A percentile compares a stretch with the other conserved stretches of the same genome.
Evolutionary conservation across 129 eudicot species (phyloP).

Genomic region (Mikania micrantha): DNA sequence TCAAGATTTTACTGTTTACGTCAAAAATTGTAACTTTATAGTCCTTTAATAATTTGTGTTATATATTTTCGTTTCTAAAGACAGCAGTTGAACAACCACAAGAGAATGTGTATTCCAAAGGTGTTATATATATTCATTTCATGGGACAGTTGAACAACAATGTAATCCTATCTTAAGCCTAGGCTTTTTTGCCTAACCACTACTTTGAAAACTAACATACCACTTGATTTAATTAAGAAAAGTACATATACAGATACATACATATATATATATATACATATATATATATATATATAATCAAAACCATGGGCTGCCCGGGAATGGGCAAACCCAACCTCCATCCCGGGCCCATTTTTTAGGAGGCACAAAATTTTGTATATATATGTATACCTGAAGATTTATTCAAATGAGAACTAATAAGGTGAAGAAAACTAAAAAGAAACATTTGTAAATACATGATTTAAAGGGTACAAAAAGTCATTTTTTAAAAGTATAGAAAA

Average conservation of each 20-base stretch:
- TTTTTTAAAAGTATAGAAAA: too few relatives aligned
- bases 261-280: too few relatives aligned
- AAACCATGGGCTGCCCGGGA: too few relatives aligned
- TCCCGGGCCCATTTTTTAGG: too few relatives aligned
- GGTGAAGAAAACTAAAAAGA: too few relatives aligned
- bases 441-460: too few relatives aligned
- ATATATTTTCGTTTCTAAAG: neutral
- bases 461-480: too few relatives aligned
- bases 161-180: slow-evolving; percentile 15
- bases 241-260: neutral
- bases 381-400: too few relatives aligned
- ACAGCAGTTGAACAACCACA: slow-evolving; percentile 40
- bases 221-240: neutral
- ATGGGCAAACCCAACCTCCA: too few relatives aligned
- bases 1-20: neutral
- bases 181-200: slow-evolving; percentile 31
- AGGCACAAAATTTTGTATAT: too few relatives aligned
- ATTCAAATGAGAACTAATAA: too few relatives aligned
- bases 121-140: slow-evolving; percentile 12
- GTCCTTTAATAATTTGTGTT: neutral
- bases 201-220: slow-evolving; percentile 26
- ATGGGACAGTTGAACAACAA: slow-evolving; percentile 57
- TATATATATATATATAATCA: too few relatives aligned
- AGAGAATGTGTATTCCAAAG: slow-evolving; percentile 7
- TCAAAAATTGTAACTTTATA: neutral